Conservation (phyloP, 208 protist species). For the Tritrichomonas foetus region DNA sequence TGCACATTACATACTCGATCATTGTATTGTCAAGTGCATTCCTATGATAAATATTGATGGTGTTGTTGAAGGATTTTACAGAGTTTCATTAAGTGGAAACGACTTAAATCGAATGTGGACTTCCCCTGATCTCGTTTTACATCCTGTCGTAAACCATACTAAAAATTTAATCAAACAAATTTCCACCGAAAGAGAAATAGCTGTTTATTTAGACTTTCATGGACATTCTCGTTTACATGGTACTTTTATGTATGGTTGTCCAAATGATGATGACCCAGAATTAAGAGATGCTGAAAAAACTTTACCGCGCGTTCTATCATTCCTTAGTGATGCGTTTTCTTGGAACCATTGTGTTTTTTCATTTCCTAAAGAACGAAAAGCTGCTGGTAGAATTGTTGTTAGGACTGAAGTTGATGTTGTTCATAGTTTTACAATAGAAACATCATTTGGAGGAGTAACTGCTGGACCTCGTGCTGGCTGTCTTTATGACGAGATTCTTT, state of each 20-base stretch:
- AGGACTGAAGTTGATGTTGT: background rate
- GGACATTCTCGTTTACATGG: background rate
- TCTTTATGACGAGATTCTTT: background rate
- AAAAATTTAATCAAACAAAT: background rate
- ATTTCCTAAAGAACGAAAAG: background rate
- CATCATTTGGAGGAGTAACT: background rate
- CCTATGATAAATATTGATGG: constrained; percentile 96
- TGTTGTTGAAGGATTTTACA: constrained; percentile 90
- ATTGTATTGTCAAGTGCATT: constrained; percentile 51
- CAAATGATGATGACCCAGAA: background rate
- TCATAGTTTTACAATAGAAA: background rate
- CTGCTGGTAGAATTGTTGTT: background rate
- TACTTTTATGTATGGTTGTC: background rate
- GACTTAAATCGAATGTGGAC: constrained; percentile 91
- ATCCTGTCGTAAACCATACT: constrained; percentile 49
- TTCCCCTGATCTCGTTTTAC: constrained; percentile 38
- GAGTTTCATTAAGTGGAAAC: constrained; percentile 77
- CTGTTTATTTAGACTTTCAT: background rate
- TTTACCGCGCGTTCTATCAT: background rate
- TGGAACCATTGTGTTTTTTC: constrained; percentile 7
- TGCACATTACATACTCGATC: background rate
- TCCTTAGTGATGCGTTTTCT: background rate
- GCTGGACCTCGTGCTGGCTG: background rate
- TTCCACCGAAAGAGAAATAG: background rate
- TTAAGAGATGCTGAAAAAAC: background rate